Base-by-base conservation (phyloP, 225 moss, liverwort and hornwort species). In the Pseudisothecium myosuroides region DNA sequence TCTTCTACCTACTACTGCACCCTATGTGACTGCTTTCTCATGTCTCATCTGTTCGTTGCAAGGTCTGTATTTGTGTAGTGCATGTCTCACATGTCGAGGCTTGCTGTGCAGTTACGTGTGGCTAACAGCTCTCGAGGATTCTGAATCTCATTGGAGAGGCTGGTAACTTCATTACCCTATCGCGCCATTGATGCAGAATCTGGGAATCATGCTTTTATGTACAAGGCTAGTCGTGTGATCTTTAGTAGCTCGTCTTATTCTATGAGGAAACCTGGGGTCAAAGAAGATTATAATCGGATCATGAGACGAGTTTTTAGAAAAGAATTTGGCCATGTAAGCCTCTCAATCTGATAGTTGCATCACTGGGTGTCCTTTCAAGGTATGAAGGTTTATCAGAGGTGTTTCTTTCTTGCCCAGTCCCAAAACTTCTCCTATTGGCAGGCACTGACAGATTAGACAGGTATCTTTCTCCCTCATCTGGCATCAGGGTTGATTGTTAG, bases 371-470 rank as follows among this genome's bases (percentile, higher is more conserved):
- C 36, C 89, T 83, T 77, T 90, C 89, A 93, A 99, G 99, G 99
- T 99, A 99, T 86, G 97, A 99, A 90, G 99, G 99, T 81, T 91
- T 99, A 64, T 99, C 99, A 62, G 97, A 96, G 80, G 94, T 94
- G 87, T 99, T 99, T 91, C 94, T 99, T 83, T 99, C 99, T 79
- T 99, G 97, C 92, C 95, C 99, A 87, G 95, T 99, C 39, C 96
- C 99, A 61, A 99, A 99, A 91, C 97, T 97, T 81, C 94, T 99
- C 52, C 92, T 97, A 86, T 85, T 99, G 93, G 99, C 99, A 80
- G 99, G 99, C 83, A 97, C 99, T 87, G 99, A 99, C 88, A 95
- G 99, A 95, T 92, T 99, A 89, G 99, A 99, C 94, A 97, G 92
- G 99, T 97, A 95, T 65, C 6, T 43, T 47, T 89, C 58, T 71